A percentile compares a stretch with the other conserved stretches of the same genome.
Evolutionary conservation across 2,329 filamentous ascomycete species (phyloP).

Genomic region (Coniochaeta hoffmannii): DNA sequence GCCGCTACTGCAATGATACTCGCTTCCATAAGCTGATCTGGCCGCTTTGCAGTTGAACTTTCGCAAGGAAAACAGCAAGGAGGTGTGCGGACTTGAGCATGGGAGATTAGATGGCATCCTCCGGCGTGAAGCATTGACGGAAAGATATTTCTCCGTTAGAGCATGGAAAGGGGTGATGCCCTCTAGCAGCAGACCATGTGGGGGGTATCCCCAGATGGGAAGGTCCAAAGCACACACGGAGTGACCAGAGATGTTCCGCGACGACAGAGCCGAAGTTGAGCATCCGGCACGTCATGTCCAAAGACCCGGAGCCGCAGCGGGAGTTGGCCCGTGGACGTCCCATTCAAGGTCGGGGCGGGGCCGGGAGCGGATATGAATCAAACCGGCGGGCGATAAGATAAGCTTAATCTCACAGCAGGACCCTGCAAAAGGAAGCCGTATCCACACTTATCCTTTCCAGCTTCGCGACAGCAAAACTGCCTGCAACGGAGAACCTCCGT

Average conservation of each 20-base stretch:
- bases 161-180: not conserved
- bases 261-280: not conserved
- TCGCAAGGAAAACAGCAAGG: not conserved
- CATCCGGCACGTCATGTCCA: not conserved
- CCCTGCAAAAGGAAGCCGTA: too few species aligned
- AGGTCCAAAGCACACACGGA: not conserved
- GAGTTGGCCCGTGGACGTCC: too few species aligned
- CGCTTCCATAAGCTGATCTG: not conserved
- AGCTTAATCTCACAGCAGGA: not conserved
- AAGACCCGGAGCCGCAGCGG: not conserved
- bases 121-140: not conserved
- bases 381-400: not conserved
- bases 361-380: not conserved
- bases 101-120: not conserved
- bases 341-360: not conserved
- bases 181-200: not conserved
- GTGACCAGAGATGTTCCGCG: not conserved
- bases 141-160: constrained; percentile 2
- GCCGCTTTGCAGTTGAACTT: not conserved
- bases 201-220: not conserved
- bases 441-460: not conserved
- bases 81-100: not conserved
- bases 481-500: not conserved
- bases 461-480: not conserved
- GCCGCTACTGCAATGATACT: not conserved